These are phyloP conservation scores for Malus sylvestris DNA, from an alignment of 306 rosid species.

Conservation along the genomic window DNA sequence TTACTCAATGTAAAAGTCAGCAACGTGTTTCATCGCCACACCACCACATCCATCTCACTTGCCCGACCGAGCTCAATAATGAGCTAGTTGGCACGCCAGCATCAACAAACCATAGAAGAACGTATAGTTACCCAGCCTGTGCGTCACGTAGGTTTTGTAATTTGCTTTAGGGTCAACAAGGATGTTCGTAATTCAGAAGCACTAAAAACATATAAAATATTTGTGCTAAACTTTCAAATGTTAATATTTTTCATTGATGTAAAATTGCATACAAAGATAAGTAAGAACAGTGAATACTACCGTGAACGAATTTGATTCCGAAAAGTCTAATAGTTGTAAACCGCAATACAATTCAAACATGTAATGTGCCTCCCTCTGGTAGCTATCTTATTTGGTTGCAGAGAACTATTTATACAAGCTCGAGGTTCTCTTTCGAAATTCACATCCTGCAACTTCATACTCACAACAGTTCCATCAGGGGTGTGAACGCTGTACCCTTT, in stretches of 20 bases:
- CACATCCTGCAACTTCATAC: conserved; percentile 1
- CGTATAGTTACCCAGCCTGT: too few species aligned
- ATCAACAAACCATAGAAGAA: too few species aligned
- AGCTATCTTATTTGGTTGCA: conserved; percentile 7
- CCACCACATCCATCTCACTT: too few species aligned
- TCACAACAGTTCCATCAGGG: not conserved
- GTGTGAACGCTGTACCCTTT: conserved; percentile 10
- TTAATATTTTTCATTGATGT: not conserved
- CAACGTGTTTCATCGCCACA: too few species aligned
- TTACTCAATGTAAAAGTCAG: too few species aligned
- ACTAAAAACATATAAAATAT: not conserved
- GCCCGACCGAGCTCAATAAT: too few species aligned
- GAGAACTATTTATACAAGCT: conserved; percentile 19
- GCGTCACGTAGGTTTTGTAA: too few species aligned
- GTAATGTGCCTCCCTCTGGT: conserved; percentile 11
- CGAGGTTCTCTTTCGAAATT: conserved; percentile 11
- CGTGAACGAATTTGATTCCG: not conserved
- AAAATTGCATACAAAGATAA: not conserved
- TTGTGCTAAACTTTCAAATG: not conserved
- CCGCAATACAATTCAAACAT: not conserved
- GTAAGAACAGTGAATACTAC: not conserved
- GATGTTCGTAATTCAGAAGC: not conserved
- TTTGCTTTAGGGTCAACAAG: too few species aligned
- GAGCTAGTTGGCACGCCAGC: too few species aligned
- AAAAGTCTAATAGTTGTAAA: not conserved